A percentile compares a stretch with the other conserved stretches of the same genome.
phyloP scores from a whole-genome alignment of 2,329 filamentous ascomycete genomes.

The Pseudogymnoascus sp. region DNA sequence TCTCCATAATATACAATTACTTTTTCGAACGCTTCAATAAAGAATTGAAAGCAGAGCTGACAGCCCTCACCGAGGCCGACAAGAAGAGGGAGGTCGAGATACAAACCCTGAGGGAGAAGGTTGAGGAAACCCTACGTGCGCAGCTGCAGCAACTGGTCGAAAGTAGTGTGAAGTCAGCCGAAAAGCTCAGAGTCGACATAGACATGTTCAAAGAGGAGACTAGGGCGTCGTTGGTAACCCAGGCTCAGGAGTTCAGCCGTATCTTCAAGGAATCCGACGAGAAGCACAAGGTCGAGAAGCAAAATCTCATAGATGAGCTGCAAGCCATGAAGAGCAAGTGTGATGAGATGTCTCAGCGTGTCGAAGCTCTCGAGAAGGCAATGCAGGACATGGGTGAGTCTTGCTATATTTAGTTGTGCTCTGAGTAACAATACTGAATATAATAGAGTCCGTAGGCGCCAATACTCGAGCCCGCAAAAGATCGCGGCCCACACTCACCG shows the following conservation, averaged over 20 bases:
- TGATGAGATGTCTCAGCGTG: not conserved
- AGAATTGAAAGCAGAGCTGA: not conserved
- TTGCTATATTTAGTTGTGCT: not conserved
- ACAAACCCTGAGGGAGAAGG: not conserved
- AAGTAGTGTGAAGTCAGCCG: not conserved
- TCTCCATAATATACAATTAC: no score
- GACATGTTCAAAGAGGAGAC: not conserved
- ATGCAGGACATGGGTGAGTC: not conserved
- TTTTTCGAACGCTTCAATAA: no score
- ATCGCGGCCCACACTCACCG: not conserved
- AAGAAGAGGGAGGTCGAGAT: not conserved
- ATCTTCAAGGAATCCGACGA: not conserved
- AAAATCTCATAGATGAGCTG: not conserved
- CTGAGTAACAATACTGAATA: not conserved
- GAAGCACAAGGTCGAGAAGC: not conserved
- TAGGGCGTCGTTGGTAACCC: not conserved
- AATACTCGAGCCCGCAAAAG: not conserved
- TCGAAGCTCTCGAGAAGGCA: not conserved
- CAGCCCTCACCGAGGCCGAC: not conserved
- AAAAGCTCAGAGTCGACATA: not conserved
- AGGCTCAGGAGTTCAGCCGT: not conserved
- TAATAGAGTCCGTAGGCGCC: not conserved
- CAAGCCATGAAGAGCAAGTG: not conserved
- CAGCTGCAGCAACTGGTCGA: not conserved
- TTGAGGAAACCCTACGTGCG: not conserved